phyloP scores from a whole-genome alignment of 2,329 filamentous ascomycete genomes.

The Botrytis fragariae region DNA sequence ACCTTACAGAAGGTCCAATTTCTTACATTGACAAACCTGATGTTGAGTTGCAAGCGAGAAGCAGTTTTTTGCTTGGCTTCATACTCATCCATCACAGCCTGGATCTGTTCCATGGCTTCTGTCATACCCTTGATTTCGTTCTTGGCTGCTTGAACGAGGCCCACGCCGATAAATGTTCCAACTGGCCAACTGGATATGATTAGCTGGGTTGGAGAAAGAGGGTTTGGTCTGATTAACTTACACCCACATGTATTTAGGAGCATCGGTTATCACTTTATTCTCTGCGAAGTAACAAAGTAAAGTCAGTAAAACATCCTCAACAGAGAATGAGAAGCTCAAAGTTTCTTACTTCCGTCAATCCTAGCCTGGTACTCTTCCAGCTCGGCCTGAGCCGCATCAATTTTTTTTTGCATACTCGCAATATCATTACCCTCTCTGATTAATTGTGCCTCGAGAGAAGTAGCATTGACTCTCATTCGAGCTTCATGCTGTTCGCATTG shows the following conservation, averaged over 20 bases:
- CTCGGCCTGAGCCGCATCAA: background rate
- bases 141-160: background rate
- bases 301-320: background rate
- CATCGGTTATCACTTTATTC: background rate
- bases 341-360: conserved; percentile 3
- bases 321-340: background rate
- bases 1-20: no score
- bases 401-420: conserved; percentile 1
- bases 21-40: conserved; percentile 8
- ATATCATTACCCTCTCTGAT: background rate
- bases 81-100: conserved; percentile 5
- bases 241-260: conserved; percentile 10
- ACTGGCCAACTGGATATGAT: background rate
- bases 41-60: conserved; percentile 4
- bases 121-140: background rate
- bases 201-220: background rate
- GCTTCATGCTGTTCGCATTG: background rate
- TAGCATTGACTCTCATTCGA: background rate
- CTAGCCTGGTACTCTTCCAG: background rate
- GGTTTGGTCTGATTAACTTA: background rate
- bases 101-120: background rate
- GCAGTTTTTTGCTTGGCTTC: conserved; percentile 2
- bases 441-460: background rate
- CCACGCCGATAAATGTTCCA: background rate
- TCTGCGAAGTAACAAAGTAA: background rate